A percentile compares a stretch with the other conserved stretches of the same genome.
phyloP scores from a whole-genome alignment of 768 basidiomycete species.

The Hypholoma fasciculare region DNA sequence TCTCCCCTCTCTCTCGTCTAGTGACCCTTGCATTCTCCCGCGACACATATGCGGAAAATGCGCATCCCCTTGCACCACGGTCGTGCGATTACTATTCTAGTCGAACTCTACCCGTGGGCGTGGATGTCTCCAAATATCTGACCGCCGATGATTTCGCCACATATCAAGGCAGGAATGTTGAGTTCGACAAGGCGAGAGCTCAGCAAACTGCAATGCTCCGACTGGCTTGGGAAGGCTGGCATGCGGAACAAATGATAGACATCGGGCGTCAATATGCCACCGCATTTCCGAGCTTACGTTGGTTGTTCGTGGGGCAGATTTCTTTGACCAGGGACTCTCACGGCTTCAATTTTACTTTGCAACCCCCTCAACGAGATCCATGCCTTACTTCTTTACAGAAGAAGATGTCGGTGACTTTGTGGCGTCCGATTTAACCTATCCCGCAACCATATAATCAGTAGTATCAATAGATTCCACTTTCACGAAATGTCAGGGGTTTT shows the following conservation, averaged over 20 bases:
- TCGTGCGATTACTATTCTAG: slow-evolving; percentile 24
- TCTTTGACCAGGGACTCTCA: not conserved
- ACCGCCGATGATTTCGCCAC: slow-evolving; percentile 14
- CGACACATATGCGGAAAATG: slow-evolving; percentile 26
- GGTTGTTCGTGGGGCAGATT: slow-evolving; percentile 27
- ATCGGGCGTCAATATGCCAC: slow-evolving; percentile 16
- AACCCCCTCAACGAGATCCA: slow-evolving; percentile 4
- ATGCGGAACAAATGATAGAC: slow-evolving; percentile 20
- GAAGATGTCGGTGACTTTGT: slow-evolving; percentile 9
- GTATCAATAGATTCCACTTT: no score
- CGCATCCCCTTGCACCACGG: slow-evolving; percentile 23
- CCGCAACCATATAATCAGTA: no score
- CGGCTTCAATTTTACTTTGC: not conserved
- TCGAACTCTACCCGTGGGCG: slow-evolving; percentile 19
- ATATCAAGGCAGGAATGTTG: slow-evolving; percentile 7
- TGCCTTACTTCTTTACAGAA: slow-evolving; percentile 8
- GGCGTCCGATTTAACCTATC: slow-evolving; percentile 10
- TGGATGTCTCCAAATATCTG: slow-evolving; percentile 17
- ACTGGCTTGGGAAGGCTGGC: slow-evolving; percentile 31
- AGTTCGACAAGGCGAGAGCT: slow-evolving; percentile 7
- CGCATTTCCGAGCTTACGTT: slow-evolving; percentile 18
- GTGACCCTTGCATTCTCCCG: slow-evolving; percentile 26
- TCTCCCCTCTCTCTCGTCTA: slow-evolving; percentile 23
- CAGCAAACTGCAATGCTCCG: slow-evolving; percentile 12
- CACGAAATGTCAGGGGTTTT: no score